phyloP scores from a whole-genome alignment of 192 early-diverging fungal genomes.

The Coemansia sp. region DNA sequence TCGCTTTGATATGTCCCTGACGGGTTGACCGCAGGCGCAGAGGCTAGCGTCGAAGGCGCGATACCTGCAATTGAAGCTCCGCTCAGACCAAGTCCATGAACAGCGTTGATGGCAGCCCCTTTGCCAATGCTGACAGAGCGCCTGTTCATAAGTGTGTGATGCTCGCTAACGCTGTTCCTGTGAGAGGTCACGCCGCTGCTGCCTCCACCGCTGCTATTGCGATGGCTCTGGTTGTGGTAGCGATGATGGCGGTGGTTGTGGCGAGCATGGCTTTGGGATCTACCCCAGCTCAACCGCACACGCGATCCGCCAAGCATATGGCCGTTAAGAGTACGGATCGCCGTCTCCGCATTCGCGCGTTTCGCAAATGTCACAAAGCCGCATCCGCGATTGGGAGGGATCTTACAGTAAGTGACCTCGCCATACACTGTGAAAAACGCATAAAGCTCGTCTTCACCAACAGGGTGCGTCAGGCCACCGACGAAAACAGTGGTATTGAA shows the following conservation, averaged over 20 bases:
- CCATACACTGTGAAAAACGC: slow-evolving; percentile 86
- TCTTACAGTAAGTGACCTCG: slow-evolving; percentile 91
- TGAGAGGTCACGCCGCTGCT: slow-evolving; percentile 44
- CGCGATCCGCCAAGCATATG: slow-evolving; percentile 77
- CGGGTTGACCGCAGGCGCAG: background rate
- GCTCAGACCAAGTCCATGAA: slow-evolving; percentile 46
- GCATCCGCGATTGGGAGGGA: slow-evolving; percentile 92
- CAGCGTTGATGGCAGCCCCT: background rate
- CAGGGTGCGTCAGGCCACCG: slow-evolving; percentile 81
- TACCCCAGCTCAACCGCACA: slow-evolving; percentile 76
- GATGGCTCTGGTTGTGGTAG: slow-evolving; percentile 34
- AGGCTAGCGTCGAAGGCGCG: slow-evolving; percentile 12
- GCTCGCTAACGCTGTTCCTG: slow-evolving; percentile 52
- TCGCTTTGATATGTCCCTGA: background rate
- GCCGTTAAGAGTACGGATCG: slow-evolving; percentile 90
- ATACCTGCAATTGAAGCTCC: slow-evolving; percentile 26
- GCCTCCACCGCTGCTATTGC: slow-evolving; percentile 31
- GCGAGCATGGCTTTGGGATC: slow-evolving; percentile 54
- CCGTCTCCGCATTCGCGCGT: slow-evolving; percentile 82
- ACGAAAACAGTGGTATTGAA: slow-evolving; percentile 98
- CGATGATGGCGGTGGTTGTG: slow-evolving; percentile 48
- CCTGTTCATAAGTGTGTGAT: slow-evolving; percentile 26
- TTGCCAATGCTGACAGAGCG: slow-evolving; percentile 53
- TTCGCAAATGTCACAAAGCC: slow-evolving; percentile 94
- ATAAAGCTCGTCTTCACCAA: slow-evolving; percentile 86